phyloP scores from a whole-genome alignment of 768 basidiomycete genomes.

The Daedaleopsis nitida region DNA sequence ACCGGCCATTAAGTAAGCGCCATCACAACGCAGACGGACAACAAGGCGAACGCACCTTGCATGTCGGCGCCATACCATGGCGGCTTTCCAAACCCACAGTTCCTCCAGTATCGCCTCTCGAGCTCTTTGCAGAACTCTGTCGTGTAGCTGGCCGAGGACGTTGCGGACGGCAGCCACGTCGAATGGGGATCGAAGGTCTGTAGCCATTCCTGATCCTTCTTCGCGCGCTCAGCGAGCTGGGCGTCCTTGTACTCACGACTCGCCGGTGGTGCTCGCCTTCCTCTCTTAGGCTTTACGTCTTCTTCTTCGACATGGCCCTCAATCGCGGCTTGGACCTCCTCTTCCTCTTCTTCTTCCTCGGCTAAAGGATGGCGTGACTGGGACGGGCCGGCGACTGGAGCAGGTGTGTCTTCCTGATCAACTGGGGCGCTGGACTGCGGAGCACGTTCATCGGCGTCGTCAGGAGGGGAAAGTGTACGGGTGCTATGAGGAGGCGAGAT shows the following conservation, averaged over 20 bases:
- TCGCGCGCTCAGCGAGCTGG: constrained; percentile 47
- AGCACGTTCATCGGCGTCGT: constrained; percentile 11
- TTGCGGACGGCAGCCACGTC: constrained; percentile 82
- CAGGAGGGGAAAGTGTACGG: constrained; percentile 30
- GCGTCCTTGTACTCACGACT: constrained; percentile 48
- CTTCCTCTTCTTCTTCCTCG: constrained; percentile 17
- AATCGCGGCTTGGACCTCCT: constrained; percentile 9
- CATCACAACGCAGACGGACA: neutral
- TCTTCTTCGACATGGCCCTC: constrained; percentile 26
- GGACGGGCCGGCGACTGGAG: constrained; percentile 9
- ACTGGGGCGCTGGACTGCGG: neutral
- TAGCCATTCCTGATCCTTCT: constrained; percentile 57
- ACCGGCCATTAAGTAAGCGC: neutral
- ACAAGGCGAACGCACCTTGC: constrained; percentile 55
- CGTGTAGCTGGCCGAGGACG: constrained; percentile 77
- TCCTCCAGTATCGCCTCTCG: constrained; percentile 91
- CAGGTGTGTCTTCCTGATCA: neutral
- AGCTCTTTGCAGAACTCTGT: constrained; percentile 85
- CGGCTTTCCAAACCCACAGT: constrained; percentile 83
- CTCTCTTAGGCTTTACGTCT: constrained; percentile 36
- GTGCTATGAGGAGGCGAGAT: constrained; percentile 47
- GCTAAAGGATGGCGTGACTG: constrained; percentile 7
- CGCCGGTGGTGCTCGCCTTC: constrained; percentile 44
- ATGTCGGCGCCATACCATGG: constrained; percentile 99
- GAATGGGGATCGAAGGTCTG: constrained; percentile 68